phyloP scores from a whole-genome alignment of 768 basidiomycete species.

The Tubosaeta sp. region DNA sequence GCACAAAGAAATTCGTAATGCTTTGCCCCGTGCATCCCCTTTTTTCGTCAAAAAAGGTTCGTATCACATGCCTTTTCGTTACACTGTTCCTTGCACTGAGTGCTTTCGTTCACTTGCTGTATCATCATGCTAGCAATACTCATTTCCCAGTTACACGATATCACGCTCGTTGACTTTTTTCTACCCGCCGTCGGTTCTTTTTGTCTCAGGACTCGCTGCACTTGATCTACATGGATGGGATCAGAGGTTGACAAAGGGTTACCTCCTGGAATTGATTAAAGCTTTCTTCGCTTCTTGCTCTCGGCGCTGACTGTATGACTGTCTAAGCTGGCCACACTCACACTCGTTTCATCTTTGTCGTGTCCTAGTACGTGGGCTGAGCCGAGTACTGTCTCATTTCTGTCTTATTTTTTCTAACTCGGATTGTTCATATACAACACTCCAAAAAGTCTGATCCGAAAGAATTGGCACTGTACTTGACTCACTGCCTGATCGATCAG shows the following conservation, averaged over 20 bases:
- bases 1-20: constrained; percentile 19
- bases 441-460: neutral
- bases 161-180: neutral
- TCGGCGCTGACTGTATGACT: neutral
- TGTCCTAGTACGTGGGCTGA: neutral
- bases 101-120: neutral
- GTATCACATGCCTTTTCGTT: neutral
- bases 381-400: neutral
- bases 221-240: neutral
- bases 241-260: neutral
- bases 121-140: neutral
- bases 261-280: neutral
- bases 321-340: too few species aligned
- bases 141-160: neutral
- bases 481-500: too few species aligned
- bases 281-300: neutral
- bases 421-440: neutral
- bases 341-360: neutral
- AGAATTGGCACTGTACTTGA: neutral
- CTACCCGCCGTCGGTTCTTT: neutral
- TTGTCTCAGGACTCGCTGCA: neutral
- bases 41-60: neutral
- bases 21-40: constrained; percentile 1
- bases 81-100: neutral
- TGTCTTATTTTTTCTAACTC: neutral